phyloP scores from a whole-genome alignment of 2,329 filamentous ascomycete genomes.

The Teratosphaeria epicoccoides region DNA sequence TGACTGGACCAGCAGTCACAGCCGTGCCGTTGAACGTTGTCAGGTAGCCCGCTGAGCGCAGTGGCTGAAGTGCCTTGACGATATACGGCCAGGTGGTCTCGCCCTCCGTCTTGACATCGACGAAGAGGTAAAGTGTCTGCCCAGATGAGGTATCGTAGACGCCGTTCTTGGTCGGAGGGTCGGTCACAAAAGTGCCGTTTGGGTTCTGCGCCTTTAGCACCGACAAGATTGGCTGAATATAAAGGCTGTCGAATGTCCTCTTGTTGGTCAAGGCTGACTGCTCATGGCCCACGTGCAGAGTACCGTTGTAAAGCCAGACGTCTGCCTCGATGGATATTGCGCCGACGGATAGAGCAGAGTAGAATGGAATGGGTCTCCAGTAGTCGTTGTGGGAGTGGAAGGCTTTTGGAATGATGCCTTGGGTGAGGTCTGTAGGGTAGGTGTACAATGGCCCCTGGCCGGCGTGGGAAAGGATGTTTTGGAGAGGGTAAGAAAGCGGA shows the following conservation, averaged over 20 bases:
- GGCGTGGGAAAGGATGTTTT: conserved; percentile 47
- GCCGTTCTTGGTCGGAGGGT: conserved; percentile 41
- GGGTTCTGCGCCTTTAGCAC: conserved; percentile 48
- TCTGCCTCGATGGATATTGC: conserved; percentile 50
- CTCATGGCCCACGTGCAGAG: conserved; percentile 49
- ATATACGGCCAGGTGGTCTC: conserved; percentile 46
- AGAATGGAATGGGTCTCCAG: conserved; percentile 35
- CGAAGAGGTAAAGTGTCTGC: conserved; percentile 54
- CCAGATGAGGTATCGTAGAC: conserved; percentile 47
- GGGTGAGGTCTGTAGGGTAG: conserved; percentile 52
- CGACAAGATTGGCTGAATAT: conserved; percentile 48
- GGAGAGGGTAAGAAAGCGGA: conserved; percentile 39
- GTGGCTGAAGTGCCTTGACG: conserved; percentile 45
- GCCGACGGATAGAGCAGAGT: conserved; percentile 45
- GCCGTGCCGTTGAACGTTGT: conserved; percentile 40
- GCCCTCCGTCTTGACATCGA: conserved; percentile 53
- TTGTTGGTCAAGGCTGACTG: conserved; percentile 39
- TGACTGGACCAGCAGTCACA: conserved; percentile 42
- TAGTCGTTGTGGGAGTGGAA: conserved; percentile 54
- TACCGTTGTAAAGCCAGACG: conserved; percentile 48
- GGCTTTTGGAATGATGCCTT: conserved; percentile 47
- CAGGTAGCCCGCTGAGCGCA: conserved; percentile 44
- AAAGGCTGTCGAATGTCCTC: conserved; percentile 47
- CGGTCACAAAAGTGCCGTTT: conserved; percentile 31
- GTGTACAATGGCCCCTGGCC: conserved; percentile 42